Base-by-base conservation (phyloP, 352 stramenopile genomes). In the Pythium monospermum region DNA sequence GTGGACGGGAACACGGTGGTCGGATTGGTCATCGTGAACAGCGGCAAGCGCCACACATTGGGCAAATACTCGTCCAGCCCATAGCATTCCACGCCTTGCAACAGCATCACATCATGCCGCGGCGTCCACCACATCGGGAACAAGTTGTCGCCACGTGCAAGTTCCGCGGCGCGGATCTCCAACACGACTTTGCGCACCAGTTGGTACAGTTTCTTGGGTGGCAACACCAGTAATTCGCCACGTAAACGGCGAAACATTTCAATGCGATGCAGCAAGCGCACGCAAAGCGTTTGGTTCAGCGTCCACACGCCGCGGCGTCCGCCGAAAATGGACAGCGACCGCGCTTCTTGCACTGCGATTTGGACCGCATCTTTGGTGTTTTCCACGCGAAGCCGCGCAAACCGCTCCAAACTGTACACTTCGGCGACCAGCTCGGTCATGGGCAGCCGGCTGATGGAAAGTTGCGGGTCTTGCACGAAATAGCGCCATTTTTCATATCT, bases 71-170 rank as follows among this genome's bases (percentile, higher is more conserved):
- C 69, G 45, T 92, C 84, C 30, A 95, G 57, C 10, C 84, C 84
- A 53, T 85, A 90, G 53, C 73, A 88, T 49, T 94, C 84, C 18
- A 94, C 75, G 37, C 76, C 83, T 58, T 92, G 84, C 27, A 93
- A 61, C 46, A 95, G 60, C 49, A 91, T 38, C 51, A 91, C 85
- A 36, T 95, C 84, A 50, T 88, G 80, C 10, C 70, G 68, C 8
- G 84, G 84, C 44, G 53, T 75, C 84, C 84, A 95, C 84, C 84
- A 95, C 31, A 27, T 16, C 38, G 84, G 84, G 41, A 76, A 88
- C 12, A 35, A 8, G 30, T 8, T 35, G n/a, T n/a, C n/a, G n/a
- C n/a, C n/a, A n/a, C n/a, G n/a, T n/a, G n/a, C n/a, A n/a, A n/a
- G n/a, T n/a, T n/a, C n/a, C 7, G 30, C 13, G 30, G 30, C 30